A percentile compares a stretch with the other conserved stretches of the same genome.
phyloP scores from a whole-genome alignment of 805 yeast genomes.

The Suhomyces faveliae region DNA sequence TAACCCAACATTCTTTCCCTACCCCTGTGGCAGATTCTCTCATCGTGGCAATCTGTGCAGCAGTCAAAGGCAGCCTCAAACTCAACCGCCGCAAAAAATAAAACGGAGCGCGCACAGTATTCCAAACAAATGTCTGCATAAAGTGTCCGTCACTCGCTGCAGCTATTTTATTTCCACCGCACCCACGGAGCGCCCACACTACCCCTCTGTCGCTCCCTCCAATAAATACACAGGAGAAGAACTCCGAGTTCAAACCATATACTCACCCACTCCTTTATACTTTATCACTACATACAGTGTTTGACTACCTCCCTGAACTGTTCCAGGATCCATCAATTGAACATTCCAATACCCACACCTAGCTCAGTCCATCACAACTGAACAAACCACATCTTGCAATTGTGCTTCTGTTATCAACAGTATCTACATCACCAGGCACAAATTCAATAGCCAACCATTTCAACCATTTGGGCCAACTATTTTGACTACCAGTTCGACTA shows the following conservation, averaged over 20 bases:
- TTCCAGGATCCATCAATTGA: not conserved
- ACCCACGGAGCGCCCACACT: constrained; percentile 4
- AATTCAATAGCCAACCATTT: not conserved
- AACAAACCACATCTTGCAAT: not conserved
- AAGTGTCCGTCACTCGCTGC: constrained; percentile 4
- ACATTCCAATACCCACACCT: not conserved
- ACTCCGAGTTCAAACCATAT: not conserved
- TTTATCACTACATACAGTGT: not conserved
- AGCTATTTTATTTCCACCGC: not conserved
- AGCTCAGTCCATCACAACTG: not conserved
- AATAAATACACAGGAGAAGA: constrained; percentile 5
- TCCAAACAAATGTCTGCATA: constrained; percentile 1
- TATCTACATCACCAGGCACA: not conserved
- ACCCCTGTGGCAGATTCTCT: not conserved
- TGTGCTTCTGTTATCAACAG: not conserved
- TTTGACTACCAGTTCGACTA: not conserved
- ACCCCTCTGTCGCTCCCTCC: constrained; percentile 6
- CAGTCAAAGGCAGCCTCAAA: not conserved
- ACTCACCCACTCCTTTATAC: not conserved
- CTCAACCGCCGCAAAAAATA: not conserved
- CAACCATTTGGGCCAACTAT: not conserved
- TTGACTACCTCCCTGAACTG: not conserved
- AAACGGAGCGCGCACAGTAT: not conserved
- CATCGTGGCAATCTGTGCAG: constrained; percentile 1
- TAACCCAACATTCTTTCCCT: not conserved